Evolutionary conservation across 768 basidiomycete genomes (phyloP).

Genomic region (Tremella fuciformis): DNA sequence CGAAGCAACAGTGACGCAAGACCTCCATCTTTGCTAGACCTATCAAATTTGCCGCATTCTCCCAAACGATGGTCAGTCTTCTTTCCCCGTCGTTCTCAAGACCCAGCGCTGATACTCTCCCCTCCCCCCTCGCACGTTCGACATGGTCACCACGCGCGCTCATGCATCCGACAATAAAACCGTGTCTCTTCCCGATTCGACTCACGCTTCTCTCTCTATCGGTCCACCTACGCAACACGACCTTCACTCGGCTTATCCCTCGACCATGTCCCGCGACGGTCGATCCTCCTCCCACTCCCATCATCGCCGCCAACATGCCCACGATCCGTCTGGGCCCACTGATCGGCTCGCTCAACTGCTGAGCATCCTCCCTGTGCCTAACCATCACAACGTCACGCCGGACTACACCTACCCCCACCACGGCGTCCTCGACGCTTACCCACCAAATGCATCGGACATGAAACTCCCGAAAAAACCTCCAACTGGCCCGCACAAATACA

Average conservation of each 20-base stretch:
- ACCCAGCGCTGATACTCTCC: not conserved
- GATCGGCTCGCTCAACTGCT: not conserved
- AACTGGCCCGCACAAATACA: conserved; percentile 18
- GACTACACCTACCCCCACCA: conserved; percentile 17
- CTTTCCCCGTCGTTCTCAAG: not conserved
- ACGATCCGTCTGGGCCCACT: not conserved
- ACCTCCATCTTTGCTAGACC: not conserved
- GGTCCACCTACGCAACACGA: not conserved
- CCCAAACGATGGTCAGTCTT: conserved; percentile 9
- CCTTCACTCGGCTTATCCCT: not conserved
- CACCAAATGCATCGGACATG: conserved; percentile 5
- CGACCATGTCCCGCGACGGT: not conserved
- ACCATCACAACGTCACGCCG: not conserved
- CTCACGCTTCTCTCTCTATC: conserved; percentile 1
- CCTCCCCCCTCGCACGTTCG: not conserved
- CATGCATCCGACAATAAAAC: not conserved
- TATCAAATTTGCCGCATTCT: too few relatives aligned
- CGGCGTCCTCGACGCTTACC: conserved; percentile 26
- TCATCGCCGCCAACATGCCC: not conserved
- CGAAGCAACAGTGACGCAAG: not conserved
- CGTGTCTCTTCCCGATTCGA: not conserved
- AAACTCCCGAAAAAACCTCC: conserved; percentile 27
- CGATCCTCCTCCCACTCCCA: not conserved
- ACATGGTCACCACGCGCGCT: not conserved
- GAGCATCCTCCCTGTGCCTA: not conserved